phyloP scores from a whole-genome alignment of 768 basidiomycete species.

The Naematelia aurantialba region DNA sequence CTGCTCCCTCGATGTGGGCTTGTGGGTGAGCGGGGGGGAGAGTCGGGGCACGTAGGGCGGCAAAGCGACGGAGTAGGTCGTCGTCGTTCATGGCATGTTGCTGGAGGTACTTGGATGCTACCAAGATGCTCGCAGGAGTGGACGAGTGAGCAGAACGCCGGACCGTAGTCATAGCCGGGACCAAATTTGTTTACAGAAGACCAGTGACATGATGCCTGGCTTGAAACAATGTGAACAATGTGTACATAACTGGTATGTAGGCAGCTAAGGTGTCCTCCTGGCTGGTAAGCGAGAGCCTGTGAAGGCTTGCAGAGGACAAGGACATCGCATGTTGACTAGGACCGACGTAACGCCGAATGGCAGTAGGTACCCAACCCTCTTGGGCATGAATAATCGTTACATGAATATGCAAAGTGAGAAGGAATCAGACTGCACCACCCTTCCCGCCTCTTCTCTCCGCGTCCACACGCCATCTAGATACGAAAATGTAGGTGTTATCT shows the following conservation, averaged over 20 bases:
- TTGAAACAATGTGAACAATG: neutral
- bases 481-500: slow-evolving; percentile 53
- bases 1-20: neutral
- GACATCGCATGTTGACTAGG: too few species aligned
- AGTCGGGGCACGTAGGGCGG: slow-evolving; percentile 22
- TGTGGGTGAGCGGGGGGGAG: neutral
- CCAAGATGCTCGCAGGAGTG: too few species aligned
- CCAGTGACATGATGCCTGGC: neutral
- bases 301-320: too few species aligned
- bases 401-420: neutral
- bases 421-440: neutral
- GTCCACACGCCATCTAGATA: slow-evolving; percentile 7
- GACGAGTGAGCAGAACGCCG: neutral
- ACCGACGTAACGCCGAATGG: too few species aligned
- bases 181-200: neutral
- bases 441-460: slow-evolving; percentile 1
- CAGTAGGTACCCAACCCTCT: too few species aligned
- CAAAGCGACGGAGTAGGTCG: slow-evolving; percentile 26
- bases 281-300: too few species aligned
- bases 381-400: neutral
- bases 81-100: slow-evolving; percentile 15
- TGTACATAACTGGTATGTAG: too few species aligned
- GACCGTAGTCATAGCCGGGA: neutral
- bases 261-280: too few species aligned
- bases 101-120: too few species aligned